A percentile compares a stretch with the other conserved stretches of the same genome.
phyloP scores from a whole-genome alignment of 495 filamentous ascomycete genomes.

The Penicillium silybi region DNA sequence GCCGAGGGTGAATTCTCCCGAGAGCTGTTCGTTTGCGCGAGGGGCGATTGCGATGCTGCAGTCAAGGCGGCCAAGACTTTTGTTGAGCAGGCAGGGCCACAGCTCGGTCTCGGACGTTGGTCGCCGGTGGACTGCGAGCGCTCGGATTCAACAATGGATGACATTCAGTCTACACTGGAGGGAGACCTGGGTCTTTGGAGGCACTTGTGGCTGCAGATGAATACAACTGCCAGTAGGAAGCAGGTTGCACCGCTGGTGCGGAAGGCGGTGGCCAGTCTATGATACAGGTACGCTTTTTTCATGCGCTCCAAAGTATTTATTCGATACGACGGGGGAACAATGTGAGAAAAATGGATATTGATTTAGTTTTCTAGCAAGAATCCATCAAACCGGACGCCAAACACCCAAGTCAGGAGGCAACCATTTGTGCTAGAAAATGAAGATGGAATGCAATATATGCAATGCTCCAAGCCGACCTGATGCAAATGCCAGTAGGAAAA shows the following conservation, averaged over 20 bases:
- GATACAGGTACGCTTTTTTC: too few species aligned
- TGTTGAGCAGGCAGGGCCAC: constrained; percentile 35
- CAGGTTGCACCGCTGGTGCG: constrained; percentile 83
- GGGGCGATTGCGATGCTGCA: constrained; percentile 33
- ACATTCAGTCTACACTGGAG: constrained; percentile 32
- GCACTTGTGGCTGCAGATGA: constrained; percentile 63
- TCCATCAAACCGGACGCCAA: constrained; percentile 10
- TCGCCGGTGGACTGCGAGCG: constrained; percentile 40
- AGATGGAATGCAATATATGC: constrained; percentile 25
- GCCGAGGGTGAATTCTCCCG: constrained; percentile 53
- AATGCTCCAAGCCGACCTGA: constrained; percentile 23
- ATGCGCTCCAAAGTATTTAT: too few species aligned
- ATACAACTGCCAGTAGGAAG: constrained; percentile 72
- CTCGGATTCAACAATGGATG: constrained; percentile 20
- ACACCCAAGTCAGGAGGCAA: constrained; percentile 5
- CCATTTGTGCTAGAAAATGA: not conserved
- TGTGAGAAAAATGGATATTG: not conserved
- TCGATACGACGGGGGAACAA: too few species aligned
- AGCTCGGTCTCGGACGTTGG: constrained; percentile 58
- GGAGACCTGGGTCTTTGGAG: constrained; percentile 22
- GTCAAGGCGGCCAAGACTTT: constrained; percentile 53
- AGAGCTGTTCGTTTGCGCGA: constrained; percentile 70
- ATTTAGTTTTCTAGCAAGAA: constrained; percentile 2
- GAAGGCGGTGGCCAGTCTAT: constrained; percentile 50
- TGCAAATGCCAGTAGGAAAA: constrained; percentile 27